phyloP scores from a whole-genome alignment of 2,329 filamentous ascomycete genomes.

The Cryphonectria parasitica region DNA sequence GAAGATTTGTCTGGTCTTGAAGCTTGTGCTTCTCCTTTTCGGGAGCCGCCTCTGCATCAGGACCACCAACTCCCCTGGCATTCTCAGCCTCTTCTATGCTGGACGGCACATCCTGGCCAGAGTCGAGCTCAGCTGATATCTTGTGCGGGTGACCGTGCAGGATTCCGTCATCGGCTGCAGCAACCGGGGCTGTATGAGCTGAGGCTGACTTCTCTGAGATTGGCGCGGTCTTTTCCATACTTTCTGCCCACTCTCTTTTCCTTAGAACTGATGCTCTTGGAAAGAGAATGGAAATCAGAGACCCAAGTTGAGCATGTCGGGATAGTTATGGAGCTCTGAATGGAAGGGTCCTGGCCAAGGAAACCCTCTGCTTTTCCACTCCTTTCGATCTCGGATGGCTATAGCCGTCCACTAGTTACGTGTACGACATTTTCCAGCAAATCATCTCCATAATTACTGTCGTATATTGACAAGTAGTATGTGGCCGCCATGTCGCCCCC shows the following conservation, averaged over 20 bases:
- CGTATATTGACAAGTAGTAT: background rate
- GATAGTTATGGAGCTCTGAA: background rate
- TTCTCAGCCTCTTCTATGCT: background rate
- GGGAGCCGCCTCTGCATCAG: background rate
- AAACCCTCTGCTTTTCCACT: background rate
- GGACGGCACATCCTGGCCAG: background rate
- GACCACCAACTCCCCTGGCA: background rate
- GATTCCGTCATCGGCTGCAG: background rate
- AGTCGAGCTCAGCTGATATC: background rate
- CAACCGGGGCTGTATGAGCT: background rate
- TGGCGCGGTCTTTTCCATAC: background rate
- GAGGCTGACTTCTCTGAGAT: background rate
- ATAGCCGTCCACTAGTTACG: background rate
- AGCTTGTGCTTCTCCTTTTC: slow-evolving; percentile 3
- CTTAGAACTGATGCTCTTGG: background rate
- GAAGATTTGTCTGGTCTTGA: slow-evolving; percentile 16
- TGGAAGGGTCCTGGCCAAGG: background rate
- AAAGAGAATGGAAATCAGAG: background rate
- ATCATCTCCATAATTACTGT: background rate
- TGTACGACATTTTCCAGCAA: background rate
- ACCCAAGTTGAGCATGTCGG: background rate
- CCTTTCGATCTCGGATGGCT: background rate
- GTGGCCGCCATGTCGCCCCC: background rate
- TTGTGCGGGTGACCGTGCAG: background rate
- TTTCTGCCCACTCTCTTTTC: background rate